phyloP scores from a whole-genome alignment of 371 early-diverging fungal genomes.

The Mucor racemosus region DNA sequence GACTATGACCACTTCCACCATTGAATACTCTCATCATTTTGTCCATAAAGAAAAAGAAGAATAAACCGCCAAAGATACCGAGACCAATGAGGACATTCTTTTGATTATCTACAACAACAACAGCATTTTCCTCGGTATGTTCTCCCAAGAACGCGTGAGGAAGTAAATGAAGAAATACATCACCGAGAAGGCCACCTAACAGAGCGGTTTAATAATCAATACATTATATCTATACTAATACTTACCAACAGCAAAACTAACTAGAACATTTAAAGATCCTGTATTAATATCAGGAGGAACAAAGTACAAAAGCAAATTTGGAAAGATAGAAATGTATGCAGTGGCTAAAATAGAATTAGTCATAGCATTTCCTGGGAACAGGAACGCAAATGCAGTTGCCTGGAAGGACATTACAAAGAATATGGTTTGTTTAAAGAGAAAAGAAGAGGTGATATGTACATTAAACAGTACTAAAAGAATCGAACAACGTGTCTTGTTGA shows the following conservation, averaged over 20 bases:
- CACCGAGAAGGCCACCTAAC: constrained; percentile 77
- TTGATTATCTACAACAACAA: constrained; percentile 27
- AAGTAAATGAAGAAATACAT: constrained; percentile 86
- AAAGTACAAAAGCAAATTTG: constrained; percentile 80
- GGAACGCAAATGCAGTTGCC: constrained; percentile 19
- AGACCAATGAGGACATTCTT: constrained; percentile 74
- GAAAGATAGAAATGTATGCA: constrained; percentile 83
- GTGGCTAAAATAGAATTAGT: constrained; percentile 79
- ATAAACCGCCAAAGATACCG: constrained; percentile 76
- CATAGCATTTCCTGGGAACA: constrained; percentile 69
- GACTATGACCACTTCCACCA: constrained; percentile 62
- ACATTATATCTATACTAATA: not conserved
- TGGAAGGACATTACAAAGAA: constrained; percentile 5
- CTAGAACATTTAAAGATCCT: constrained; percentile 72
- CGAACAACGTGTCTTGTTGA: not conserved
- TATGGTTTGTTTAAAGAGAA: constrained; percentile 1
- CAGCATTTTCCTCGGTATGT: constrained; percentile 3
- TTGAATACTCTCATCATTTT: constrained; percentile 79
- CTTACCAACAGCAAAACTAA: constrained; percentile 81
- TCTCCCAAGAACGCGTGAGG: constrained; percentile 76
- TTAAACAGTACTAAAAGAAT: not conserved
- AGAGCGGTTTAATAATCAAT: not conserved
- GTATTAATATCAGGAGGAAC: constrained; percentile 80
- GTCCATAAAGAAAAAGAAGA: constrained; percentile 78
- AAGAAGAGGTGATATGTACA: not conserved